phyloP scores from a whole-genome alignment of 352 stramenopile genomes.

The Phytophthora vignae region DNA sequence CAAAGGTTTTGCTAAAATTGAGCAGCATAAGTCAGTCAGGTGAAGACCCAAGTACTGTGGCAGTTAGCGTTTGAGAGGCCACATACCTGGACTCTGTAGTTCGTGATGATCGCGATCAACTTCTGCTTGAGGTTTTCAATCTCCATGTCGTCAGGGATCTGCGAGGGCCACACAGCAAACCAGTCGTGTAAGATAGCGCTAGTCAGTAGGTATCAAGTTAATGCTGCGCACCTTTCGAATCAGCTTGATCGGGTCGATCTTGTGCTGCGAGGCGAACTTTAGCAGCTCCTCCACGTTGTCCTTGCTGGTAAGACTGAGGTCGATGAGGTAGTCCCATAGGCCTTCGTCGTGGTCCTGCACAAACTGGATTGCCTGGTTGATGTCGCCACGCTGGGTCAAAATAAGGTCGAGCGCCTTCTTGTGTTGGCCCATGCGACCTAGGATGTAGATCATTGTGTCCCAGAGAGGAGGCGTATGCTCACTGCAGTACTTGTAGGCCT shows the following conservation, averaged over 20 bases:
- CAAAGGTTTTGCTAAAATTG: conserved; percentile 77
- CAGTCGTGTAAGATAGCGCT: not conserved
- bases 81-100: conserved; percentile 83
- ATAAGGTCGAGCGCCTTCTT: conserved; percentile 88
- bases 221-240: conserved; percentile 70
- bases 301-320: conserved; percentile 79
- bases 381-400: conserved; percentile 80
- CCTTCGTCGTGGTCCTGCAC: conserved; percentile 79
- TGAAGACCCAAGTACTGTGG: not conserved
- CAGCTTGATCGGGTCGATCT: conserved; percentile 88
- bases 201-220: not conserved
- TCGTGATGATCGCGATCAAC: conserved; percentile 77
- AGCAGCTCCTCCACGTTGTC: conserved; percentile 81
- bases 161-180: not conserved
- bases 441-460: conserved; percentile 90
- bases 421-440: conserved; percentile 87
- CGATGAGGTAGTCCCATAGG: conserved; percentile 88
- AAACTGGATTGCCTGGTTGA: conserved; percentile 87
- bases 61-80: not conserved
- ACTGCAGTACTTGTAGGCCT: conserved; percentile 85
- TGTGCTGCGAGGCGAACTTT: conserved; percentile 77
- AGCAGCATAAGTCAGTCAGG: not conserved
- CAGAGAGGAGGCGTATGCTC: conserved; percentile 76
- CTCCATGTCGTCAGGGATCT: conserved; percentile 88
- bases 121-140: conserved; percentile 87